Percentiles rank a stretch among this genome's conserved stretches.
Evolutionary conservation across 2,329 filamentous ascomycete genomes (phyloP).

Genomic region (Fusarium dlaminii): DNA sequence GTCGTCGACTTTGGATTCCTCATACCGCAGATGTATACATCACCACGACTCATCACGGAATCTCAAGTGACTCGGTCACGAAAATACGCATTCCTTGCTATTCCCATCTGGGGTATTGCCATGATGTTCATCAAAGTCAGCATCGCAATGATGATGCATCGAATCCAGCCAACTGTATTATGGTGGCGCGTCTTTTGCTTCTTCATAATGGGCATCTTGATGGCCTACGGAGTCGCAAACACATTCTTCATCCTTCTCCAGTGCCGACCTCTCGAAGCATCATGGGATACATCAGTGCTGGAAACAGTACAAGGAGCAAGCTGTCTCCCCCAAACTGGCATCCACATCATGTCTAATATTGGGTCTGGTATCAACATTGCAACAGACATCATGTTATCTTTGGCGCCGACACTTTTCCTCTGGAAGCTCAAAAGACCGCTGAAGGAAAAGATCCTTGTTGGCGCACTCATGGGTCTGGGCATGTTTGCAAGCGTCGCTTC

Average conservation of each 20-base stretch:
- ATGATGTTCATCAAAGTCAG: conserved; percentile 25
- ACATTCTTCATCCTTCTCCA: conserved; percentile 14
- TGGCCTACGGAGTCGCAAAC: conserved; percentile 2
- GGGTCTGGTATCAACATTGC: background rate
- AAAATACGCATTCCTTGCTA: conserved; percentile 3
- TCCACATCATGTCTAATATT: conserved; percentile 7
- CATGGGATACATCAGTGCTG: background rate
- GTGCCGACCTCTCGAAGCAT: conserved; percentile 6
- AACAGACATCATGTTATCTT: conserved; percentile 5
- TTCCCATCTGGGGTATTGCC: conserved; percentile 9
- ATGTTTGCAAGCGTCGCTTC: conserved; percentile 11
- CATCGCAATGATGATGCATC: conserved; percentile 24
- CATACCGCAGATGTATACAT: conserved; percentile 4
- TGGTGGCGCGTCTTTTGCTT: conserved; percentile 13
- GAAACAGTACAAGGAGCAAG: conserved; percentile 1
- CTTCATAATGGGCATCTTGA: background rate
- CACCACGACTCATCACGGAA: background rate
- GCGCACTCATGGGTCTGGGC: conserved; percentile 4
- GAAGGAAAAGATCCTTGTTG: conserved; percentile 14
- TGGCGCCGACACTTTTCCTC: conserved; percentile 1
- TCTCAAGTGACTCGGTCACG: background rate
- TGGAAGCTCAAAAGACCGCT: conserved; percentile 5
- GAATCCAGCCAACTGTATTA: conserved; percentile 2
- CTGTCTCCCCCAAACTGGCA: conserved; percentile 6
- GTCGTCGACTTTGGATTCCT: conserved; percentile 7